phyloP scores from a whole-genome alignment of 176 grass and related monocot species.

The Avena eriantha region DNA sequence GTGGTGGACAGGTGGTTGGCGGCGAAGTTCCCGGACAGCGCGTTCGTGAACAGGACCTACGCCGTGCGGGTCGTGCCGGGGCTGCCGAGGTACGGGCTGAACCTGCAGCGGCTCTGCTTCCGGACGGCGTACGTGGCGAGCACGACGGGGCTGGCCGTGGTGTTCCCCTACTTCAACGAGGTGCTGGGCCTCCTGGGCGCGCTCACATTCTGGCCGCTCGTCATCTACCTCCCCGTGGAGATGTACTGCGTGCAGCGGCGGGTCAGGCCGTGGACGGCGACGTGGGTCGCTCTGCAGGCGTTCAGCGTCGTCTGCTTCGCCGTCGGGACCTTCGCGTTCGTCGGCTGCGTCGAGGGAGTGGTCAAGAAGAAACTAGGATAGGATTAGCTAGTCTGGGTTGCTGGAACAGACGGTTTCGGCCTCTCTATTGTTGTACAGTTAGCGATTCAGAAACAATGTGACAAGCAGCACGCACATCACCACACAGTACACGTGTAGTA shows the following conservation, averaged over 20 bases:
- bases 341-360: conserved; percentile 69
- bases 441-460: not conserved
- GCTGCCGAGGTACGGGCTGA: conserved; percentile 49
- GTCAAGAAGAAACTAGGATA: conserved; percentile 50
- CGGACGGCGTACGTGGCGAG: conserved; percentile 65
- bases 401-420: not conserved
- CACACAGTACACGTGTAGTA: too few relatives aligned
- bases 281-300: conserved; percentile 49
- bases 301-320: conserved; percentile 58
- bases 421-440: not conserved
- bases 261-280: conserved; percentile 49
- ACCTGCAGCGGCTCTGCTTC: conserved; percentile 62
- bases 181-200: conserved; percentile 72
- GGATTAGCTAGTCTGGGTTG: too few relatives aligned
- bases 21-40: conserved; percentile 47
- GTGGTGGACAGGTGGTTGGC: conserved; percentile 48
- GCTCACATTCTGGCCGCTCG: conserved; percentile 68
- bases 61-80: conserved; percentile 47
- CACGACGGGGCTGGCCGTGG: conserved; percentile 66
- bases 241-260: conserved; percentile 75
- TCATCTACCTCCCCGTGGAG: conserved; percentile 76
- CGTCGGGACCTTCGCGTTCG: conserved; percentile 63
- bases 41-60: conserved; percentile 67
- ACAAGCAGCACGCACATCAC: too few relatives aligned
- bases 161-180: conserved; percentile 89